Evolutionary conservation across 768 basidiomycete genomes (phyloP), one percentile per base, ranked within the genome.

Genomic region (Trametes sanguinea): DNA sequence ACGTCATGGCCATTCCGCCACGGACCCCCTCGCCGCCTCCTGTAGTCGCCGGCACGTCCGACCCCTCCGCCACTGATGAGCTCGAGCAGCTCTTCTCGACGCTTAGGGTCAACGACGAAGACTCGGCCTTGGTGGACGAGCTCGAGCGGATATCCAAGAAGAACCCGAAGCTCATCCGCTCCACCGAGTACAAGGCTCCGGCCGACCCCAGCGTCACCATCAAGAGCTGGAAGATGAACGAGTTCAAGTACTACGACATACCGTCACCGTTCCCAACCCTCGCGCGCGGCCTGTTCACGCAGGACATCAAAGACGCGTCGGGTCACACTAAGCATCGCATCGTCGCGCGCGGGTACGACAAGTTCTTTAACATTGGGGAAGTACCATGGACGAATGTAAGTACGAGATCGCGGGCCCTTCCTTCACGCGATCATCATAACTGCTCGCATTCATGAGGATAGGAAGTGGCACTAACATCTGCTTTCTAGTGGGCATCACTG

Each of bases 301-400:
- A 77, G 10, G 82, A 89, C 48, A 71, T 77, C 14, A 65, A 72
- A 54, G 64, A 60, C 1, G 61, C 72, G 57, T 69, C 73, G 45
- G 73, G 69, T 42, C 71, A 80, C 61, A 30, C 63, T 51, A 72
- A 70, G 54, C 74, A 80, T 62, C 77, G 87, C 58, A 95, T 99
- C 59, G 86, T 97, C 1, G 89, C 84, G 0, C 79, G 97, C 48
- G 97, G 96, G 0, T 98, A 99, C 72, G 97, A 98, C 79, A 99
- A 99, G 78, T 98, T 99, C 76, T 98, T 98, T 80, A 98, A 97
- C 71, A 92, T 97, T 33, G 92, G 88, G 3, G 97, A 99, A 73
- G 94, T 98, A 4, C 92, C 89, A 2, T 98, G 95, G 94, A 95
- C 90, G 0, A 86, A 87, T 59, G 96, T 96, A 71, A 67, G 91